Evolutionary conservation across 2,329 filamentous ascomycete species (phyloP).

Genomic region (Cytospora piceicola): DNA sequence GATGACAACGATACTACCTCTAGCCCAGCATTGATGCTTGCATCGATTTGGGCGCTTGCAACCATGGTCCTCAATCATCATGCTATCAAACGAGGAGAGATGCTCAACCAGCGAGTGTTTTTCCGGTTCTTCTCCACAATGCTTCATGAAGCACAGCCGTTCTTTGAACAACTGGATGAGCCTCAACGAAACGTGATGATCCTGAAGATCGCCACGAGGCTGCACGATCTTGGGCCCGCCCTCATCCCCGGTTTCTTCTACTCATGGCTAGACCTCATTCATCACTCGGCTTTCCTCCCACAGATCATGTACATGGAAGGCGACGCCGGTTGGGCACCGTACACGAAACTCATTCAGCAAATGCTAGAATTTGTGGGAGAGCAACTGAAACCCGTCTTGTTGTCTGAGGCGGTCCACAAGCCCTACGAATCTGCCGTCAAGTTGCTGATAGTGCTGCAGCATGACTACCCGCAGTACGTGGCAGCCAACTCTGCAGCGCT

Average conservation of each 20-base stretch:
- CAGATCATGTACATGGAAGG: conserved; percentile 70
- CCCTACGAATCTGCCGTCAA: conserved; percentile 85
- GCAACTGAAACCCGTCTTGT: conserved; percentile 73
- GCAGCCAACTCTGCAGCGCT: conserved; percentile 84
- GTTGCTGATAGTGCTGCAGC: conserved; percentile 81
- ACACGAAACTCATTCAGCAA: conserved; percentile 73
- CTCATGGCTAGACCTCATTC: conserved; percentile 79
- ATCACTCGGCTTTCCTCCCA: conserved; percentile 85
- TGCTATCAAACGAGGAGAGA: conserved; percentile 77
- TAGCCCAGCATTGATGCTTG: conserved; percentile 72
- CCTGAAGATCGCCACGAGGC: conserved; percentile 69
- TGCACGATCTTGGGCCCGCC: conserved; percentile 75
- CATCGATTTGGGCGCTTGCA: conserved; percentile 76
- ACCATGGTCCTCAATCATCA: conserved; percentile 85
- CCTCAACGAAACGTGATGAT: conserved; percentile 71
- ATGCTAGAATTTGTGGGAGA: conserved; percentile 77
- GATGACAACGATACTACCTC: conserved; percentile 60
- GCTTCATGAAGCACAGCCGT: conserved; percentile 71
- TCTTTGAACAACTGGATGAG: conserved; percentile 61
- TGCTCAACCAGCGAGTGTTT: conserved; percentile 87
- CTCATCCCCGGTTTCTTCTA: conserved; percentile 84
- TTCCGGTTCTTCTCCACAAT: conserved; percentile 86
- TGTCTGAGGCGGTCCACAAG: conserved; percentile 73
- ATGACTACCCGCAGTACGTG: conserved; percentile 93
- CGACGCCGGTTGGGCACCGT: conserved; percentile 74